phyloP scores from a whole-genome alignment of 306 rosid species.

The Ceratonia siliqua region DNA sequence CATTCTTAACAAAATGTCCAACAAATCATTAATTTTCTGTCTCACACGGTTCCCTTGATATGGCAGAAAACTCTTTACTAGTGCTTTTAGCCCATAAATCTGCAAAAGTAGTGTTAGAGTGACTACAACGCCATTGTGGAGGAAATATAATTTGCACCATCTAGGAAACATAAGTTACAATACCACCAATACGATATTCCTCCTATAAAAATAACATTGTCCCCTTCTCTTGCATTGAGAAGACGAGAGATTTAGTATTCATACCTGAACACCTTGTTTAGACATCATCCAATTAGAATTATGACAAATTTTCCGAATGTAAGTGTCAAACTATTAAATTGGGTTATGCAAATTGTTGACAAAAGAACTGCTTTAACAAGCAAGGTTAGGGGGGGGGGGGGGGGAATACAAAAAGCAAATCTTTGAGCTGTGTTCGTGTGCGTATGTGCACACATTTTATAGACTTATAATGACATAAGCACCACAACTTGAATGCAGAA shows the following conservation, averaged over 20 bases:
- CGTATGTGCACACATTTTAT: background rate
- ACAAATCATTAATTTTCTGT: conserved; percentile 50
- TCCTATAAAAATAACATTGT: background rate
- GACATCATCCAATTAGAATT: background rate
- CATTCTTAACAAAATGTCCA: conserved; percentile 56
- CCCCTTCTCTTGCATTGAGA: background rate
- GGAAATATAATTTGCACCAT: conserved; percentile 14
- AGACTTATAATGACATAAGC: background rate
- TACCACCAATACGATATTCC: background rate
- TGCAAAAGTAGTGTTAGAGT: conserved; percentile 43
- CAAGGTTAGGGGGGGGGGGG: no score
- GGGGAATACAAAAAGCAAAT: background rate
- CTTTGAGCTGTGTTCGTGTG: background rate
- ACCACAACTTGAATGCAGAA: background rate
- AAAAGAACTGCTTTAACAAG: background rate
- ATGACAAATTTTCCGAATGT: background rate
- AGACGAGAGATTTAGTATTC: background rate
- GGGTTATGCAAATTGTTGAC: background rate
- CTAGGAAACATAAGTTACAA: background rate
- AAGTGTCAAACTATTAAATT: background rate
- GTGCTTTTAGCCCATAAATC: conserved; percentile 86
- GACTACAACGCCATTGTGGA: conserved; percentile 15
- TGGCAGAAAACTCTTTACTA: conserved; percentile 78
- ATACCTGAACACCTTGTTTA: conserved; percentile 1
- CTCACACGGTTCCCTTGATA: conserved; percentile 48